A percentile compares a stretch with the other conserved stretches of the same genome.
These are phyloP conservation scores for Vitis hybrid DNA, from an alignment of 177 flowering plant species.

Conservation along the genomic window DNA sequence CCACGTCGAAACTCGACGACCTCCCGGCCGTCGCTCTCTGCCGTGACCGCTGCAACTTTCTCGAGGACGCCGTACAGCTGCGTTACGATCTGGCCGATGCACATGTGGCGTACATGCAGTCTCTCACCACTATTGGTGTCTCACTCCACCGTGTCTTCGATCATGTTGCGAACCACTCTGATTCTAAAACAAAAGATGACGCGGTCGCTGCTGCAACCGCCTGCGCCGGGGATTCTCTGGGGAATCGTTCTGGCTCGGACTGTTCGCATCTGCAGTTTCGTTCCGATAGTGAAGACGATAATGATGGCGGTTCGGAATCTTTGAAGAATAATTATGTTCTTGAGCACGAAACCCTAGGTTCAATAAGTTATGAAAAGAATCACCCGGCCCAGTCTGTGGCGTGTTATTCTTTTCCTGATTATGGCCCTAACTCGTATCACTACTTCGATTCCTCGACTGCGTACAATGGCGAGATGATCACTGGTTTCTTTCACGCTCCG, in stretches of 20 bases:
- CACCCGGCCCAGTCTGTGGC: background rate
- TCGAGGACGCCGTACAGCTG: constrained; percentile 25
- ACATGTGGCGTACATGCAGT: constrained; percentile 24
- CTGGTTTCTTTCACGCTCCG: too few species aligned
- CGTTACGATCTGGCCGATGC: constrained; percentile 28
- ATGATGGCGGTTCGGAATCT: background rate
- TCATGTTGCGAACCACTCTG: background rate
- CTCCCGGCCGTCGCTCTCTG: constrained; percentile 39
- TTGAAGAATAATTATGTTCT: background rate
- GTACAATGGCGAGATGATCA: too few species aligned
- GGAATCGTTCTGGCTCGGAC: constrained; percentile 9
- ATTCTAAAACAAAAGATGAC: background rate
- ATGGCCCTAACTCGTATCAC: background rate
- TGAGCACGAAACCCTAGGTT: background rate
- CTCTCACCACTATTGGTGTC: constrained; percentile 22
- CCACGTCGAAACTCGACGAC: constrained; percentile 29
- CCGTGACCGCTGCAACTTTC: constrained; percentile 39
- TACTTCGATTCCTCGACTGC: too few species aligned
- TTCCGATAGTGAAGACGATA: constrained; percentile 23
- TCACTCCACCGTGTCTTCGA: constrained; percentile 23
- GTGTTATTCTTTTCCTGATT: background rate
- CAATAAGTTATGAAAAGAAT: constrained; percentile 1
- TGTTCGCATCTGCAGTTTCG: constrained; percentile 15
- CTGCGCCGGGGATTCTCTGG: background rate
- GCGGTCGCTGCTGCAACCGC: constrained; percentile 5